Base-by-base conservation (phyloP, 2,329 filamentous ascomycete species). In the Botryosphaeria agaves region DNA sequence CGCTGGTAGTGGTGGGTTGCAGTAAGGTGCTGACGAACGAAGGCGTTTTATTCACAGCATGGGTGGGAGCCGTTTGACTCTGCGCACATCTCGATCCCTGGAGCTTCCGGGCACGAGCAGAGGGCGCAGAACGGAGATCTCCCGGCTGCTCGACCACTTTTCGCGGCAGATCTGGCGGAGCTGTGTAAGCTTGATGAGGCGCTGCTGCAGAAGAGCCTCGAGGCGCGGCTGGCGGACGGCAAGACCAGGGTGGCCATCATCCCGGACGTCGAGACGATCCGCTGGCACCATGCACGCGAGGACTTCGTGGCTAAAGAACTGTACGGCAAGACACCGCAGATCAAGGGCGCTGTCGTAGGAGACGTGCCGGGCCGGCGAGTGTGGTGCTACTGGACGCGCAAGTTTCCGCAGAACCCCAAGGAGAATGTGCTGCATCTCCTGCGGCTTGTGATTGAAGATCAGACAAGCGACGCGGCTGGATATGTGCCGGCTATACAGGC, bases 201-300 rank as follows among this genome's bases (percentile, higher is more conserved):
- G 28, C 56, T 72, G 15, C 56, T 72, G 15, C 64, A 66, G 7
- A 47, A 52, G 8, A 58, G 59, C 7, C 56, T 83, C n/a, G 39
- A 52, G 14, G 40, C 41, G 36, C 42, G 42, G 43, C 44, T 46
- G 44, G 41, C 44, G 48, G 44, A 43, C 38, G 46, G 55, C 34
- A 59, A 62, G 39, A 66, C 59, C 9, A 54, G 59, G 14, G 66
- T 89, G 24, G 78, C 81, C 24, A 57, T 85, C 37, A 41, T 72
- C 28, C 80, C 82, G 0, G 70, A 82, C 42, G 52, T 69, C 35
- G 67, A 76, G 33, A 71, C 72, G 5, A 65, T 84, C 40, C 55
- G 65, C 36, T 91, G 82, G 82, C 76, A 87, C 51, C 71, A 82
- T 49, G 71, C 74, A 34, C 72, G 87, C 29, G 83, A 93, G 53